Base-by-base conservation (phyloP, 352 stramenopile genomes). In the Globisporangium cylindrosporum region DNA sequence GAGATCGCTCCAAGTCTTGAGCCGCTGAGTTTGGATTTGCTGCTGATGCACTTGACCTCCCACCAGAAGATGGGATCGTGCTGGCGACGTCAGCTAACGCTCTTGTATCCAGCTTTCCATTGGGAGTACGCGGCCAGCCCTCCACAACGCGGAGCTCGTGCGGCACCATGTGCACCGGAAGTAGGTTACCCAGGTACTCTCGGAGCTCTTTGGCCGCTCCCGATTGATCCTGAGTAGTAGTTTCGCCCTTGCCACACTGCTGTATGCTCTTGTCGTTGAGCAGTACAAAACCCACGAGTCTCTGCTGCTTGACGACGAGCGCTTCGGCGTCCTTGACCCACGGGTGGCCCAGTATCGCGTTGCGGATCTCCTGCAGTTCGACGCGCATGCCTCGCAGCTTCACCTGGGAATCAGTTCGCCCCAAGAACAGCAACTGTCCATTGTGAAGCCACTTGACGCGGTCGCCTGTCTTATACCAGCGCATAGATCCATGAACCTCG, bases 321-420 rank as follows among this genome's bases (percentile, higher is more conserved):
- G 92, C 79, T 58, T 86, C 78, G 14, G 80, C 80, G 25, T 86
- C 73, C 32, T 74, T 70, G 1, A 94, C 71, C 0, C 34, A 41
- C 14, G 55, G 7, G 34, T 84, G 70, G 9, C 75, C 66, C 5
- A 90, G 59, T 18, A 94, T 61, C 32, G 84, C 74, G 22, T 87
- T 86, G 7, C 89, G 82, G 18, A 95, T 81, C 73, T 95, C 87
- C 10, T 91, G 82, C 4, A 94, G 69, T 68, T 96, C 89, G 22
- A 96, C 86, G 2, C 89, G 85, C 72, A 92, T 92, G 14, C 87
- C 89, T 22, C 86, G 80, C 1, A 91, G 80, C 64, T 96, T 96
- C 34, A 95, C 84, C 63, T 94, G 89, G 3, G 80, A 72, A 65
- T 96, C 89, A 1, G 81, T 81, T 20, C 89, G 75, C 25, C 54